These are phyloP conservation scores for Eimeria tenella DNA, from an alignment of 169 alveolate genomes.

Conservation along the genomic window DNA sequence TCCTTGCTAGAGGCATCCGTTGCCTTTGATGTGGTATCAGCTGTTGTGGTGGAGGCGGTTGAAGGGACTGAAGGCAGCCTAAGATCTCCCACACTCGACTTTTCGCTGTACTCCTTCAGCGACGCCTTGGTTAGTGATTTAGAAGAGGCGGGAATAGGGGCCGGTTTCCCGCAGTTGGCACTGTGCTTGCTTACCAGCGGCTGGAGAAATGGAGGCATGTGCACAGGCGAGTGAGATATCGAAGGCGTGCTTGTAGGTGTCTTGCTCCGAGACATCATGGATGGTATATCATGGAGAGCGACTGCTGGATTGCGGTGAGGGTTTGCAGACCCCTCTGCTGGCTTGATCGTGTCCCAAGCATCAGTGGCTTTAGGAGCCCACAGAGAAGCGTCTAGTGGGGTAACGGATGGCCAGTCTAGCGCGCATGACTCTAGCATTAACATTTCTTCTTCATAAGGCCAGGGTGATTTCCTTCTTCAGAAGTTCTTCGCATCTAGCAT, in stretches of 20 bases:
- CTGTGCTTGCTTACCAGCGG: background rate
- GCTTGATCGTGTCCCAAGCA: background rate
- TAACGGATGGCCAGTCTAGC: background rate
- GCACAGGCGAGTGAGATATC: background rate
- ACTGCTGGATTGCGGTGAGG: background rate
- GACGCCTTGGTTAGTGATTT: background rate
- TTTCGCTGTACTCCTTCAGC: slow-evolving; percentile 1
- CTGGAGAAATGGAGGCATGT: slow-evolving; percentile 40
- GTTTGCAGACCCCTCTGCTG: background rate
- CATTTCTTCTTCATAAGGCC: background rate
- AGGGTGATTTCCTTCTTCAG: too few relatives aligned
- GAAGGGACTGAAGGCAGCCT: slow-evolving; percentile 44
- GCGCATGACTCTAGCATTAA: background rate
- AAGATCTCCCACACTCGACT: background rate
- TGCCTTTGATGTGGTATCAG: slow-evolving; percentile 22
- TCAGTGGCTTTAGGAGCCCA: background rate
- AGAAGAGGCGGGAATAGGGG: background rate
- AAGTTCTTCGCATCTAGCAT: too few relatives aligned
- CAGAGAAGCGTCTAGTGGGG: background rate
- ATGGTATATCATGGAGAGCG: background rate
- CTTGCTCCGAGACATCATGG: background rate
- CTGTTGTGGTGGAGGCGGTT: slow-evolving; percentile 46
- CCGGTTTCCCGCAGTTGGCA: background rate
- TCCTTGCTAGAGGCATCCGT: slow-evolving; percentile 7
- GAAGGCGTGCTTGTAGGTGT: background rate